Conservation (phyloP, 169 alveolate species). For the Cryptosporidium parvum region DNA sequence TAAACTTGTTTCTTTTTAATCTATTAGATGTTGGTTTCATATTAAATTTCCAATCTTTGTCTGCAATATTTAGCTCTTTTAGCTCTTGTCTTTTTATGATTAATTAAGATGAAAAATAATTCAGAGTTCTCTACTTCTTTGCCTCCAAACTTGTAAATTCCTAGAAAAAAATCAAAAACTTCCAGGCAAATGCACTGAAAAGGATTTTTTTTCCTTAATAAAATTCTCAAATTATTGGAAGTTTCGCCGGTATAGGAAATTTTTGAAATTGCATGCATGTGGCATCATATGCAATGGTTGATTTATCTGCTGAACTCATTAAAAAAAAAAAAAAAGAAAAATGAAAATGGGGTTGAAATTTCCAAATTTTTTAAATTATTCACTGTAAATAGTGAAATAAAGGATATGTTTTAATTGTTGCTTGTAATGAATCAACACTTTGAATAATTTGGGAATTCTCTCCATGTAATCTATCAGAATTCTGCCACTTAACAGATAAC, state of each 20-base stretch:
- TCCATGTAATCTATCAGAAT: neutral
- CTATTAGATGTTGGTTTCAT: too few relatives aligned
- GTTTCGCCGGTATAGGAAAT: neutral
- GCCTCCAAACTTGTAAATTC: neutral
- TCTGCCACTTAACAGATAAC: slow-evolving; percentile 47
- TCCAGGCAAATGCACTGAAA: neutral
- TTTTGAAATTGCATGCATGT: neutral
- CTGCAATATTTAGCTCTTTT: too few relatives aligned
- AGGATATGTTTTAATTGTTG: slow-evolving; percentile 55
- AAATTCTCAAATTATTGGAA: too few relatives aligned
- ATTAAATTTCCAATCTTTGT: too few relatives aligned
- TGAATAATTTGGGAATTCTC: neutral
- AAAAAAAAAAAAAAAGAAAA: too few relatives aligned
- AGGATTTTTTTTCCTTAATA: too few relatives aligned
- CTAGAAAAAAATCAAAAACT: neutral
- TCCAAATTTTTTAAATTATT: neutral
- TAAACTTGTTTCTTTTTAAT: too few relatives aligned
- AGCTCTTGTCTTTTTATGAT: too few relatives aligned
- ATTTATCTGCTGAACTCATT: neutral
- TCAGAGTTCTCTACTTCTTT: neutral
- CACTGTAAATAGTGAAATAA: slow-evolving; percentile 44
- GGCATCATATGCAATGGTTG: neutral
- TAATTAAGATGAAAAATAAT: neutral
- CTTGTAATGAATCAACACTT: neutral
- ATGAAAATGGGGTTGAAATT: too few relatives aligned